phyloP scores from a whole-genome alignment of 1,284 basidiomycete genomes.

The Fomitopsis schrenkii region DNA sequence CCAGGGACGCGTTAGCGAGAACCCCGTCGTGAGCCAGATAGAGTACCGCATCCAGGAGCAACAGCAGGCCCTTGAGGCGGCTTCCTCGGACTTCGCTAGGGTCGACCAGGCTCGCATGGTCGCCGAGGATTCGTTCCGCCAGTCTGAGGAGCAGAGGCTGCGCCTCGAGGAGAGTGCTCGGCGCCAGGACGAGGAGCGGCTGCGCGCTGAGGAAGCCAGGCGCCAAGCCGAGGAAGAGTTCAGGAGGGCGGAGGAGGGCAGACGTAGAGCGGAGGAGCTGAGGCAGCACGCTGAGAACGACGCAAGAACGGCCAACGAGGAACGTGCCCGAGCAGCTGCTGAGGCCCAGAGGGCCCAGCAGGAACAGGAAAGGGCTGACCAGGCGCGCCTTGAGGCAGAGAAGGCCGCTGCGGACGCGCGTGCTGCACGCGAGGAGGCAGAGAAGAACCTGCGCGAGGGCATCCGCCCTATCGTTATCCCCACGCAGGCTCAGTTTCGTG shows the following conservation, averaged over 20 bases:
- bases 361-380: neutral
- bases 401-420: neutral
- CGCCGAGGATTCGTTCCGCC: neutral
- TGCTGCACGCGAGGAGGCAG: neutral
- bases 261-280: neutral
- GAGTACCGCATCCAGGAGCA: neutral
- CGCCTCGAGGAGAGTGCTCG: neutral
- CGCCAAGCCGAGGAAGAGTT: neutral
- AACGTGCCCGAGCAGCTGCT: neutral
- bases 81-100: neutral
- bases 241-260: neutral
- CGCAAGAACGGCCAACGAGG: neutral
- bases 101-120: neutral
- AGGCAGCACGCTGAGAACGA: neutral
- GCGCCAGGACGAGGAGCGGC: neutral
- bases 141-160: neutral
- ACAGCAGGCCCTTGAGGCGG: neutral
- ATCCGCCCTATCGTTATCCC: neutral
- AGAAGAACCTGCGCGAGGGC: neutral
- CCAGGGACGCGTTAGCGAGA: neutral
- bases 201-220: neutral
- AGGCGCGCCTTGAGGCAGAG: neutral
- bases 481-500: neutral
- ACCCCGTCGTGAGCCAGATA: neutral
- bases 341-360: neutral